A percentile compares a stretch with the other conserved stretches of the same genome.
Evolutionary conservation across 1,139 yeast species (phyloP).

Genomic region (Meyerozyma athensensis): DNA sequence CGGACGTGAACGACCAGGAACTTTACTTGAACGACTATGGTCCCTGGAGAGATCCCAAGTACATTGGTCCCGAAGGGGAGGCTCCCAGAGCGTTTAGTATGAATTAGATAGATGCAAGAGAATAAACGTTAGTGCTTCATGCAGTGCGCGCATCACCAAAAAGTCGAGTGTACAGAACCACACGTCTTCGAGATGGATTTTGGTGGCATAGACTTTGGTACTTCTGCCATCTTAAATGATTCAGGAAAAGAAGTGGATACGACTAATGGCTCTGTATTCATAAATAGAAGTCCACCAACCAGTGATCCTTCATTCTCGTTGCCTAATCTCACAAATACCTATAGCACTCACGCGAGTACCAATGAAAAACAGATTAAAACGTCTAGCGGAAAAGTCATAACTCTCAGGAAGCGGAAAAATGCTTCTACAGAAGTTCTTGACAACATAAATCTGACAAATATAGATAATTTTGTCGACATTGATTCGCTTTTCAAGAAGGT

Average conservation of each 20-base stretch:
- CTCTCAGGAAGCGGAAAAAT: neutral
- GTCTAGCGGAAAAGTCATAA: neutral
- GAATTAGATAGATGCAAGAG: conserved; percentile 1
- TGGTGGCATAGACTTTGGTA: neutral
- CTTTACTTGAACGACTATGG: conserved; percentile 87
- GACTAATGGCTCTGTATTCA: too few species aligned
- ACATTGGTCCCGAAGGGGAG: conserved; percentile 82
- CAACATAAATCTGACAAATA: conserved; percentile 5
- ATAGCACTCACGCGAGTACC: too few species aligned
- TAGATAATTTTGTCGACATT: conserved; percentile 22
- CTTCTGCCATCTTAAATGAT: neutral
- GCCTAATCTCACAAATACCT: too few species aligned
- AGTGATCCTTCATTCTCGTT: too few species aligned
- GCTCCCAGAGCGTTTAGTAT: conserved; percentile 55
- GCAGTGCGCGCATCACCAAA: neutral
- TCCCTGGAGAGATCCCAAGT: conserved; percentile 92
- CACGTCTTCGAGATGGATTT: neutral
- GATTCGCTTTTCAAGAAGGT: conserved; percentile 27
- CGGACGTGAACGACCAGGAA: conserved; percentile 68
- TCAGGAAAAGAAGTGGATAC: too few species aligned
- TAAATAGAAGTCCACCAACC: too few species aligned
- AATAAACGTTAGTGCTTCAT: too few species aligned
- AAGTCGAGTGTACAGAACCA: neutral
- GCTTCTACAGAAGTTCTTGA: neutral
- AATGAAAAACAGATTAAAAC: neutral